phyloP scores from a whole-genome alignment of 495 filamentous ascomycete genomes.

The Penicillium paxilli region DNA sequence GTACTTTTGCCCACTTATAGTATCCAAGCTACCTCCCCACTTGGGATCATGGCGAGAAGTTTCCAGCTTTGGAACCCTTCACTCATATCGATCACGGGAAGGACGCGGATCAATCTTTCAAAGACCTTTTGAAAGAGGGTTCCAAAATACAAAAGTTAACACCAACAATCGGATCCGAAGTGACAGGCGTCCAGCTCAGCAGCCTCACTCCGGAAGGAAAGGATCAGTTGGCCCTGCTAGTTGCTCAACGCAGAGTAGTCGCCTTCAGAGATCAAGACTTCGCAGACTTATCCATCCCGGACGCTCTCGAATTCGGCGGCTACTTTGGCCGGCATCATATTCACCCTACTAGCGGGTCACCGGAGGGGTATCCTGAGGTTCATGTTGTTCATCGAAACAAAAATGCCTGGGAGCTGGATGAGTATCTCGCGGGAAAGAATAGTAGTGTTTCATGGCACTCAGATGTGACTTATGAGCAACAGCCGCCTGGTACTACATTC shows the following conservation, averaged over 20 bases:
- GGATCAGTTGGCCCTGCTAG: conserved; percentile 77
- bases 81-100: conserved; percentile 71
- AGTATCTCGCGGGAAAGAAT: conserved; percentile 63
- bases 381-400: conserved; percentile 77
- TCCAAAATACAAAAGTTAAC: conserved; percentile 57
- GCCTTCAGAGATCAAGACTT: conserved; percentile 81
- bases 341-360: conserved; percentile 74
- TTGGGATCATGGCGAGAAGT: conserved; percentile 38
- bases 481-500: conserved; percentile 86
- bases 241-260: conserved; percentile 77
- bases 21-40: conserved; percentile 27
- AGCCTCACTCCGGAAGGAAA: conserved; percentile 65
- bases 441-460: conserved; percentile 78
- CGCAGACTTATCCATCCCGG: conserved; percentile 67
- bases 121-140: conserved; percentile 59
- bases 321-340: conserved; percentile 87
- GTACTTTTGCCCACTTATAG: too few species aligned
- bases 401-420: conserved; percentile 55
- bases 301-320: conserved; percentile 67
- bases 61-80: conserved; percentile 66
- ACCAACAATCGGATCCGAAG: conserved; percentile 72
- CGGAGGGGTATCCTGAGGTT: conserved; percentile 69
- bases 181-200: conserved; percentile 75
- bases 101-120: conserved; percentile 65
- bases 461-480: conserved; percentile 79